phyloP scores from a whole-genome alignment of 805 yeast species.

The Saccharomyces kudriavzevii region DNA sequence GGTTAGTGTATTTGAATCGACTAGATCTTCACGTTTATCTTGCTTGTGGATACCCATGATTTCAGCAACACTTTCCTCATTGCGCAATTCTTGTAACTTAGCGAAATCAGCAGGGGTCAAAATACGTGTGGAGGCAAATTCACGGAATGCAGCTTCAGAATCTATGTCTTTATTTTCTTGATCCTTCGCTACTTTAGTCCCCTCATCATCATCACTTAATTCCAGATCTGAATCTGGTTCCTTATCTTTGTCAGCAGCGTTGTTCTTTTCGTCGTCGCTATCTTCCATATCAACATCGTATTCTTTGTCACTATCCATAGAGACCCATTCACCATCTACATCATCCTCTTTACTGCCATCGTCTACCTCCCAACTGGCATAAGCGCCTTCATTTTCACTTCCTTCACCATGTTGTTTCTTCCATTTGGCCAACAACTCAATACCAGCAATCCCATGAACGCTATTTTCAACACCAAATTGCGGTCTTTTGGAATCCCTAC shows the following conservation, averaged over 20 bases:
- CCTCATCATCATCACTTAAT: slow-evolving; percentile 18
- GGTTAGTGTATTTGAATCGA: slow-evolving; percentile 67
- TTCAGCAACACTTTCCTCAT: slow-evolving; percentile 79
- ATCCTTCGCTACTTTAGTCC: slow-evolving; percentile 16
- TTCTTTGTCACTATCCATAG: slow-evolving; percentile 75
- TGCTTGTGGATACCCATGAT: slow-evolving; percentile 45
- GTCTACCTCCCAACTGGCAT: slow-evolving; percentile 48
- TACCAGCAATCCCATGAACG: slow-evolving; percentile 76
- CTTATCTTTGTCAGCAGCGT: slow-evolving; percentile 33
- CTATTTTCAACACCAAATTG: slow-evolving; percentile 69
- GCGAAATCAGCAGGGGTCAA: slow-evolving; percentile 98
- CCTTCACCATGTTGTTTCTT: slow-evolving; percentile 40
- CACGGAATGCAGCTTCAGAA: slow-evolving; percentile 38
- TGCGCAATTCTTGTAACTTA: slow-evolving; percentile 78
- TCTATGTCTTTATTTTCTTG: slow-evolving; percentile 27
- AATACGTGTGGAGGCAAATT: slow-evolving; percentile 63
- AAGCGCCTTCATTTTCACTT: slow-evolving; percentile 50
- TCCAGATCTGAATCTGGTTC: slow-evolving; percentile 44
- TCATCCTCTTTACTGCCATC: slow-evolving; percentile 33
- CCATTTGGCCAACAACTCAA: slow-evolving; percentile 87
- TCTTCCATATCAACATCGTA: slow-evolving; percentile 46
- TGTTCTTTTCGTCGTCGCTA: slow-evolving; percentile 39
- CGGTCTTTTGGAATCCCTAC: slow-evolving; percentile 32
- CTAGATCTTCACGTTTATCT: slow-evolving; percentile 66
- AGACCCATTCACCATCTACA: slow-evolving; percentile 88